These are phyloP conservation scores for Cercospora nicotianae DNA, from an alignment of 2,329 filamentous ascomycete species.

Conservation along the genomic window DNA sequence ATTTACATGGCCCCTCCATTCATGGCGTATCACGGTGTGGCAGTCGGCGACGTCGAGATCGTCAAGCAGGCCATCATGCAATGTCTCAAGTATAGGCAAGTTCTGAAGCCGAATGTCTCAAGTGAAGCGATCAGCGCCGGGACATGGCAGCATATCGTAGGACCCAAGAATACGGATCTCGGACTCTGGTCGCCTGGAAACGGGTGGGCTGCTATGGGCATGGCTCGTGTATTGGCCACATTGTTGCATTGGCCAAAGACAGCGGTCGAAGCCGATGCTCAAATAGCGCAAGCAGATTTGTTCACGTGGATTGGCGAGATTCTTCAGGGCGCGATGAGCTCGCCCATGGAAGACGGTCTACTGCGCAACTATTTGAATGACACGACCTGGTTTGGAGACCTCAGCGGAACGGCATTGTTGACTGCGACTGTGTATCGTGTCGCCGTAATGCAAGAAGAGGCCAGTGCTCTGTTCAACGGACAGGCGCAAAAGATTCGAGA, in stretches of 20 bases:
- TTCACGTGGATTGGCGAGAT: slow-evolving; percentile 42
- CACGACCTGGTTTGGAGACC: slow-evolving; percentile 48
- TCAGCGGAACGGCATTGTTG: slow-evolving; percentile 50
- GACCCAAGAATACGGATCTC: slow-evolving; percentile 38
- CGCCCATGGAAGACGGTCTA: slow-evolving; percentile 30
- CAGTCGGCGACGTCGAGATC: slow-evolving; percentile 38
- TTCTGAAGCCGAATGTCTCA: slow-evolving; percentile 37
- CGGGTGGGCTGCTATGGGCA: slow-evolving; percentile 51
- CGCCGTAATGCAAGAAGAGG: slow-evolving; percentile 22
- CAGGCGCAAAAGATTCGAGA: slow-evolving; percentile 12
- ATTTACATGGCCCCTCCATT: slow-evolving; percentile 54
- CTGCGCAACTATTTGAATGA: slow-evolving; percentile 23
- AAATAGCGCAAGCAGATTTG: slow-evolving; percentile 28
- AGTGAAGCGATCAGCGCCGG: slow-evolving; percentile 29
- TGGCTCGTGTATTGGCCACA: slow-evolving; percentile 50
- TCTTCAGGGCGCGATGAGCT: slow-evolving; percentile 40
- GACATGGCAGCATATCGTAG: slow-evolving; percentile 50
- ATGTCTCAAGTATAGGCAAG: slow-evolving; percentile 46
- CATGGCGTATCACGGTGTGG: slow-evolving; percentile 49
- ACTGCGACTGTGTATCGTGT: slow-evolving; percentile 49
- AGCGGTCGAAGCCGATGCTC: slow-evolving; percentile 6
- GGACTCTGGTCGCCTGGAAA: slow-evolving; percentile 53
- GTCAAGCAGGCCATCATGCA: slow-evolving; percentile 44
- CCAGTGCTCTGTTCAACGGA: slow-evolving; percentile 14
- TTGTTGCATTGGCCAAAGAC: slow-evolving; percentile 27